Evolutionary conservation across 2,329 filamentous ascomycete genomes (phyloP).

Genomic region (Fusarium redolens): DNA sequence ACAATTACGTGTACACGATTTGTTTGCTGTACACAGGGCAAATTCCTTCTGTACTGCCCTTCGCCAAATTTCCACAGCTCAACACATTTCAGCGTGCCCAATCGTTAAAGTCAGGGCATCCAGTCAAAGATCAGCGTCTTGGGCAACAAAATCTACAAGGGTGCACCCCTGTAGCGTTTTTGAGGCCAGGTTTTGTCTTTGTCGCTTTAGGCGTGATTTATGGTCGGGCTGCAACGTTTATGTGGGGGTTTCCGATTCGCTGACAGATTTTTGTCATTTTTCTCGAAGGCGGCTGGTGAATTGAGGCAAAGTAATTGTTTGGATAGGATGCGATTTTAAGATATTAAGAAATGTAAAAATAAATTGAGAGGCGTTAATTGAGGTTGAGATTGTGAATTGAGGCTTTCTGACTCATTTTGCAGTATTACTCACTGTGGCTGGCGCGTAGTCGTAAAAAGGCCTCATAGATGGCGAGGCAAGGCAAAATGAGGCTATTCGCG

Average conservation of each 20-base stretch:
- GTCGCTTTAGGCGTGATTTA: constrained; percentile 22
- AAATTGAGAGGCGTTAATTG: not conserved
- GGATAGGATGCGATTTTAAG: not conserved
- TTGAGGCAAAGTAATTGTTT: constrained; percentile 18
- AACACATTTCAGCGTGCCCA: constrained; percentile 20
- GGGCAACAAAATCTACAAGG: constrained; percentile 10
- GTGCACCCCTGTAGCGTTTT: constrained; percentile 24
- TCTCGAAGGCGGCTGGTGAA: constrained; percentile 10
- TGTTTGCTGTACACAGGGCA: constrained; percentile 1
- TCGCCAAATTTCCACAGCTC: constrained; percentile 1
- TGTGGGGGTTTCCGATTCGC: constrained; percentile 41
- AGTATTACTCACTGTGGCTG: constrained; percentile 13
- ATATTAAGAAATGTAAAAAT: not conserved
- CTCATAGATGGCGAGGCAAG: constrained; percentile 1
- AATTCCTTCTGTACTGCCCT: not conserved
- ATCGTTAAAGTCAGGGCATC: constrained; percentile 37
- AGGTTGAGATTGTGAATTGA: not conserved
- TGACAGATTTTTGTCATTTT: not conserved
- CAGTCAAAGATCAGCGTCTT: constrained; percentile 34
- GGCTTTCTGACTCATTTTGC: not conserved
- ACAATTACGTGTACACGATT: constrained; percentile 26
- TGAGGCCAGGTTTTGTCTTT: constrained; percentile 28
- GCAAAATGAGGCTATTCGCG: constrained; percentile 27
- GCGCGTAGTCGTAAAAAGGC: not conserved
- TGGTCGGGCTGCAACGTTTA: constrained; percentile 41